Percentiles rank a stretch among this genome's conserved stretches.
phyloP scores from a whole-genome alignment of 441 rosid genomes.

The Mallotus japonicus region DNA sequence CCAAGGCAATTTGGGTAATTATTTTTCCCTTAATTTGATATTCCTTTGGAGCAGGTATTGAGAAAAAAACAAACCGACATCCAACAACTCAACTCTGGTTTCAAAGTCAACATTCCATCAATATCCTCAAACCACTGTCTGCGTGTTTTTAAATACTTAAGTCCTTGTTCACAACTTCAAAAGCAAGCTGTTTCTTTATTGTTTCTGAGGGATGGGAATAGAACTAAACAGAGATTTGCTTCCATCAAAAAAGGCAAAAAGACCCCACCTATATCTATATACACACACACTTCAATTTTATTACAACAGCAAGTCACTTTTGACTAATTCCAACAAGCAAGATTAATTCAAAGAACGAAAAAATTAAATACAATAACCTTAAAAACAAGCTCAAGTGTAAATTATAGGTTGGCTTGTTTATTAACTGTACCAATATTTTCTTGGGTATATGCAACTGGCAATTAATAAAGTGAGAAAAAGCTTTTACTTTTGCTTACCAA shows the following conservation, averaged over 20 bases:
- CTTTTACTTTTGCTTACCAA: constrained; percentile 1
- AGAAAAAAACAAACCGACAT: background rate
- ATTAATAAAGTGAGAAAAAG: background rate
- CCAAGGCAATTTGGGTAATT: background rate
- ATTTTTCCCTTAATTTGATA: background rate
- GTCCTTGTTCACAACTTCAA: constrained; percentile 11
- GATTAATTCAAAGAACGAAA: constrained; percentile 22
- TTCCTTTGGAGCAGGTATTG: background rate
- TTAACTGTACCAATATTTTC: background rate
- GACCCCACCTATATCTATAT: constrained; percentile 18
- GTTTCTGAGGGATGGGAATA: background rate
- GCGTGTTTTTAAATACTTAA: constrained; percentile 4
- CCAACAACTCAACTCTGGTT: background rate
- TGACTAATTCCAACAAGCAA: constrained; percentile 23
- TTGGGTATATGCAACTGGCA: constrained; percentile 3
- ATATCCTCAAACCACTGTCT: background rate
- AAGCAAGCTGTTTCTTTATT: constrained; percentile 7
- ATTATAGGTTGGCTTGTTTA: constrained; percentile 13
- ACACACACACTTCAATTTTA: too few species aligned
- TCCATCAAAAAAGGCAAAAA: constrained; percentile 15
- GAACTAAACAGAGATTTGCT: constrained; percentile 9
- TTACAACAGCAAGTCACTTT: background rate
- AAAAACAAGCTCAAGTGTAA: constrained; percentile 2
- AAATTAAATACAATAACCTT: background rate
- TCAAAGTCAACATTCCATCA: background rate